Evolutionary conservation across 2,329 filamentous ascomycete species (phyloP), one percentile per base, ranked within the genome.

Genomic region (Trichoderma sp.): DNA sequence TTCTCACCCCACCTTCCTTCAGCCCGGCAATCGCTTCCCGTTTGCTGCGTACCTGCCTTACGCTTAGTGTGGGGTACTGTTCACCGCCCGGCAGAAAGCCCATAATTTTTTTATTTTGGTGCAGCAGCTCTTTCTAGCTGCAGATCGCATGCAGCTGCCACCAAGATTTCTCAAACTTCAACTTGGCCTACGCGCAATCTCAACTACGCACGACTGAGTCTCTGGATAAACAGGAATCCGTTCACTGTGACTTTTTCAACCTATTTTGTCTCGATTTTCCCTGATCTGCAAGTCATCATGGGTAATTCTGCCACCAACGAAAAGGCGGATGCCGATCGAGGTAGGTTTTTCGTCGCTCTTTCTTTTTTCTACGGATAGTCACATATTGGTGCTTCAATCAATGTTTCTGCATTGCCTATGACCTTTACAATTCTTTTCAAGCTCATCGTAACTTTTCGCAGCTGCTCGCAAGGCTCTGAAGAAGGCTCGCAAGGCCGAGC

Each of bases 401-500:
- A 6, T 55, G 32, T 50, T 4, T 50, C 20, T 9, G 32, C 36
- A 36, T 59, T 58, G 7, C 8, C 6, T 28, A 5, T 28, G 12
- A 17, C 13, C 4, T 59, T 7, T 12, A 6, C 3, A n/a, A 50
- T 3, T 5, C 6, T 32, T n/a, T 3, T 3, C 9, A 32, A 26
- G 28, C 55, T 61, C n/a, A 65, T 28, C 8, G 17, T 36, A 15
- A 39, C 17, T 9, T 15, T n/a, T 20, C 32, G 17, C 15, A 62
- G 26, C 20, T 6, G 47, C 47, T 53, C 55, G 57, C 39, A 69
- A 62, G 32, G 55, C 58, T 6, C 12, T 13, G 6, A 84, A 82
- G 76, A 76, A 76, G 59, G 79, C 79, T 26, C 81, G 80, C 71
- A 83, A 84, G 74, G 72, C 73, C 39, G 53, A 58, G 53, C 78